Evolutionary conservation across 2,329 filamentous ascomycete species (phyloP).

Genomic region (Lomentospora prolificans): DNA sequence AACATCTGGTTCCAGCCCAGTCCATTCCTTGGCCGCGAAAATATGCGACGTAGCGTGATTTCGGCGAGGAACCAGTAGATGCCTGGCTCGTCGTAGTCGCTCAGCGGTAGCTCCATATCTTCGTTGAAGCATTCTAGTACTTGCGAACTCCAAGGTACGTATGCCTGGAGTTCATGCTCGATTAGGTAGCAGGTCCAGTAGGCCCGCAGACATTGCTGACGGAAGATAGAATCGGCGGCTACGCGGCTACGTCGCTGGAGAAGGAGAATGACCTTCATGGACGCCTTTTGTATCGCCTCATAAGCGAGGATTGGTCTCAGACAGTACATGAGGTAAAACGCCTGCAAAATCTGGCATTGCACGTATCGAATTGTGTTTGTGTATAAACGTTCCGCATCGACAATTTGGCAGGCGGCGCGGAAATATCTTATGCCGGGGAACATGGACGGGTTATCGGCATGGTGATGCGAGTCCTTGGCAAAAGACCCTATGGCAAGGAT

Average conservation of each 20-base stretch:
- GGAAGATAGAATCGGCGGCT: constrained; percentile 4
- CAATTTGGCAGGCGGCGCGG: constrained; percentile 11
- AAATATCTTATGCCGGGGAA: constrained; percentile 12
- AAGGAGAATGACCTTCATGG: constrained; percentile 7
- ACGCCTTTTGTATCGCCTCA: constrained; percentile 12
- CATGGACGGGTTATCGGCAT: constrained; percentile 1
- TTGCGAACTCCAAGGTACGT: constrained; percentile 13
- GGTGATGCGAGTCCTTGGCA: constrained; percentile 5
- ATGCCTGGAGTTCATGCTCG: constrained; percentile 15
- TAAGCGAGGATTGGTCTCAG: constrained; percentile 14
- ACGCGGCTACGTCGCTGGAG: constrained; percentile 9
- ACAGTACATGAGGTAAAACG: constrained; percentile 13
- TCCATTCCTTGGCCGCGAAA: constrained; percentile 11
- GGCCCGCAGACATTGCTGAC: constrained; percentile 13
- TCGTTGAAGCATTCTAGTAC: constrained; percentile 13
- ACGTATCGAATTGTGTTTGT: constrained; percentile 10
- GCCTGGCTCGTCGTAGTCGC: constrained; percentile 14
- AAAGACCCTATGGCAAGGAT: constrained; percentile 12
- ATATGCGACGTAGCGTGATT: constrained; percentile 14
- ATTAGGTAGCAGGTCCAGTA: constrained; percentile 17
- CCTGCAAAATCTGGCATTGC: constrained; percentile 13
- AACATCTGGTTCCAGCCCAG: constrained; percentile 12
- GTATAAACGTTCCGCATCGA: constrained; percentile 5
- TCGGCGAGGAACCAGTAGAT: constrained; percentile 16
- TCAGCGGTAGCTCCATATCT: constrained; percentile 12